phyloP scores from a whole-genome alignment of 176 grass and related monocot species.

The Canna indica region DNA sequence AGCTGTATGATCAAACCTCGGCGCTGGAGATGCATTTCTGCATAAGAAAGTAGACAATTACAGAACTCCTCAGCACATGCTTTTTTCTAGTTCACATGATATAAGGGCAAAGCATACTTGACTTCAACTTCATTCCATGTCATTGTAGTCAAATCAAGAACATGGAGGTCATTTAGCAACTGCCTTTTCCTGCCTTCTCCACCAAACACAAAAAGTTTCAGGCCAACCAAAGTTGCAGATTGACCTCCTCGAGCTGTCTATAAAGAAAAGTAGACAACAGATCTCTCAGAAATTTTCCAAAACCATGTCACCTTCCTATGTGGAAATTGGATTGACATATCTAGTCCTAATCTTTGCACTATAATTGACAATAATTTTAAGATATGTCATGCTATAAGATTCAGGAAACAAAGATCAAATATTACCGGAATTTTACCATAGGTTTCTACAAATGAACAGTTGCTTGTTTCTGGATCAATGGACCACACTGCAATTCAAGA shows the following conservation, averaged over 20 bases:
- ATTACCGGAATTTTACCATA: conserved; percentile 79
- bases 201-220: conserved; percentile 78
- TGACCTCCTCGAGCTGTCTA: conserved; percentile 78
- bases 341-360: neutral
- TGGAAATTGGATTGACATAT: neutral
- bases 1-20: conserved; percentile 84
- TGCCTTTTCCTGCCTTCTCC: conserved; percentile 77
- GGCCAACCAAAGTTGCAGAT: conserved; percentile 62
- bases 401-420: conserved; percentile 16
- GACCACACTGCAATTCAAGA: conserved; percentile 65
- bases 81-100: conserved; percentile 21
- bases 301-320: neutral
- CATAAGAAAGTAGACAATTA: conserved; percentile 13
- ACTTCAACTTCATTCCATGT: conserved; percentile 70
- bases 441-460: conserved; percentile 53
- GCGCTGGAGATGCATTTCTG: conserved; percentile 57
- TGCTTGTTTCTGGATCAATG: conserved; percentile 60
- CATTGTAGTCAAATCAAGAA: conserved; percentile 94
- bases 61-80: conserved; percentile 2
- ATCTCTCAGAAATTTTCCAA: conserved; percentile 21
- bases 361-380: neutral
- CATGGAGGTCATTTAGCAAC: conserved; percentile 77
- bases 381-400: neutral
- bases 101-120: conserved; percentile 38
- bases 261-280: conserved; percentile 15